These are phyloP conservation scores for Solidago caesia DNA, from an alignment of 129 eudicot genomes.

Conservation along the genomic window DNA sequence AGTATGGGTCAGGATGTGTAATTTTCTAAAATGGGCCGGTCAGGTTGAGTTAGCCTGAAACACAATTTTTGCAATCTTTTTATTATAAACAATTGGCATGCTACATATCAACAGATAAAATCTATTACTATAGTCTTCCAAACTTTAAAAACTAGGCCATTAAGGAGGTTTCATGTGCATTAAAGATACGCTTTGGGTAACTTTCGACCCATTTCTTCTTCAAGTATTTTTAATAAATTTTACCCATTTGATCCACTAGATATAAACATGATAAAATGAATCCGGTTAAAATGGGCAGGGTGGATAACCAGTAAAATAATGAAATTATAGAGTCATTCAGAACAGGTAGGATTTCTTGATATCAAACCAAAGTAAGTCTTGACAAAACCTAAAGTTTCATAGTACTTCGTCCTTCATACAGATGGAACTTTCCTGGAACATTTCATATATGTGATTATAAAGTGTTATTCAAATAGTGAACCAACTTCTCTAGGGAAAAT, in stretches of 20 bases:
- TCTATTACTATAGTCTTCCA: neutral
- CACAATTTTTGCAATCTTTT: neutral
- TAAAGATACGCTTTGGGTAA: neutral
- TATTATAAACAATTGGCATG: neutral
- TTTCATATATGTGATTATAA: neutral
- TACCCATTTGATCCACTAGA: neutral
- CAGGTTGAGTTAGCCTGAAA: neutral
- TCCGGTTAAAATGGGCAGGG: neutral
- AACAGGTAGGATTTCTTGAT: neutral
- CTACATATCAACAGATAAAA: neutral
- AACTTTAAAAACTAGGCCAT: neutral
- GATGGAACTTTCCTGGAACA: no score
- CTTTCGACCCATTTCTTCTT: neutral
- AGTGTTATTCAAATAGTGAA: neutral
- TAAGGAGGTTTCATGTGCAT: neutral
- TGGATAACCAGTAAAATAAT: neutral
- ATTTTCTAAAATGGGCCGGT: neutral
- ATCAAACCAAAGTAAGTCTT: neutral
- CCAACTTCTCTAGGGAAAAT: neutral
- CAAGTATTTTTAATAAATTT: neutral
- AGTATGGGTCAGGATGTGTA: constrained; percentile 26
- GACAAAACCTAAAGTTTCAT: no score
- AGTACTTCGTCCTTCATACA: no score
- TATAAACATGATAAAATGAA: neutral
- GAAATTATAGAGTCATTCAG: neutral